phyloP scores from a whole-genome alignment of 352 stramenopile genomes.

The Globisporangium spiculum region DNA sequence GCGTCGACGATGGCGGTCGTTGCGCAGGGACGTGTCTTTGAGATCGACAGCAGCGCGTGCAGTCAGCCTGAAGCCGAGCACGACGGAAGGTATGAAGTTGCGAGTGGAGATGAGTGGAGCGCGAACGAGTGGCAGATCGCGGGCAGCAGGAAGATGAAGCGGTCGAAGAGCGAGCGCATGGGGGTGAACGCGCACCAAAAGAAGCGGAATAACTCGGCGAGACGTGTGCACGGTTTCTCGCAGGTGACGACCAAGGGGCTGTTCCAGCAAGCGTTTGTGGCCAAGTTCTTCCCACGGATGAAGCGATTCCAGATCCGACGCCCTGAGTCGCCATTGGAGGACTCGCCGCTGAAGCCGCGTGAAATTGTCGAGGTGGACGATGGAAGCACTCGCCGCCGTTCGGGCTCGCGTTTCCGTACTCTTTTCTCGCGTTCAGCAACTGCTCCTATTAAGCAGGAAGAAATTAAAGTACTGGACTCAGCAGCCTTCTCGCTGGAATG shows the following conservation, averaged over 20 bases:
- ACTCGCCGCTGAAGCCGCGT: background rate
- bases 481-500: conserved; percentile 28
- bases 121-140: conserved; percentile 4
- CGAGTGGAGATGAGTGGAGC: background rate
- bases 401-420: conserved; percentile 10
- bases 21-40: conserved; percentile 8
- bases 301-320: conserved; percentile 12
- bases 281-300: conserved; percentile 13
- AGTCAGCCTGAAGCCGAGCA: background rate
- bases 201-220: conserved; percentile 1
- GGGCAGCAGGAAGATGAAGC: conserved; percentile 10
- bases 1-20: background rate
- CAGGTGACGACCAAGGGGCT: conserved; percentile 11
- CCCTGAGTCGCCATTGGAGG: conserved; percentile 1
- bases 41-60: conserved; percentile 10
- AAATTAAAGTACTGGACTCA: background rate
- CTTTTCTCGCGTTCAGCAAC: conserved; percentile 10
- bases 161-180: conserved; percentile 15
- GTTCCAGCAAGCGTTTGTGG: conserved; percentile 15
- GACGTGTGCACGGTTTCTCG: conserved; percentile 3
- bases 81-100: background rate
- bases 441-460: background rate
- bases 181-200: background rate
- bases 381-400: background rate
- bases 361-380: background rate